Conservation (phyloP, 1,284 basidiomycete genomes). For the Afroboletus lepidellus region DNA sequence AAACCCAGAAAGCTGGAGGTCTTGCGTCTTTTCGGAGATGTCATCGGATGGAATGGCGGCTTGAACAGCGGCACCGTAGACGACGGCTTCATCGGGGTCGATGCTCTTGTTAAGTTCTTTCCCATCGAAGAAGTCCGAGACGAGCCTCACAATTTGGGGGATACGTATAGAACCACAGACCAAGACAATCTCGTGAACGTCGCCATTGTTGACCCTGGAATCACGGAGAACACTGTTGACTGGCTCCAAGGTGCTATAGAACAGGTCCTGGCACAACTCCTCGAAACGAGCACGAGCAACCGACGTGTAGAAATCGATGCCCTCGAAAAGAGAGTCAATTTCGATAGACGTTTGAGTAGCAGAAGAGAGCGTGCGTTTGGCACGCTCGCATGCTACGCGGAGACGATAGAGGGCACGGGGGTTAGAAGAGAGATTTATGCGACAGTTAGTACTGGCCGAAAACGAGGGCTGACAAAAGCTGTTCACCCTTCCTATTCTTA, state of each 20-base stretch:
- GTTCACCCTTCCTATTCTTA: constrained; percentile 92
- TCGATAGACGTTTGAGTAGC: constrained; percentile 97
- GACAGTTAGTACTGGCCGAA: constrained; percentile 20
- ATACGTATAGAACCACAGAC: constrained; percentile 99
- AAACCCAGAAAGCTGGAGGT: constrained; percentile 95
- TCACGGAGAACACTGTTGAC: constrained; percentile 98
- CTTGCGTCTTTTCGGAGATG: constrained; percentile 97
- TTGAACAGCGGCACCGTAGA: constrained; percentile 99
- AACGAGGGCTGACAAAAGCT: not conserved
- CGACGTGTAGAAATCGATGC: constrained; percentile 98
- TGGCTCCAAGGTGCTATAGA: constrained; percentile 95
- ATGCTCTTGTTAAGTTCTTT: constrained; percentile 96
- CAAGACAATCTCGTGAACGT: constrained; percentile 95
- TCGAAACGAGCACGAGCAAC: constrained; percentile 99
- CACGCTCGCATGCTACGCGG: constrained; percentile 97
- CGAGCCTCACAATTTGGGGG: constrained; percentile 95
- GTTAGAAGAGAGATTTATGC: constrained; percentile 81
- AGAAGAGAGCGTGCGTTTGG: constrained; percentile 97
- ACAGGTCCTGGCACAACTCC: constrained; percentile 96
- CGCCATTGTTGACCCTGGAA: constrained; percentile 95
- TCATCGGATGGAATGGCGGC: constrained; percentile 98
- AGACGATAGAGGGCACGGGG: constrained; percentile 96
- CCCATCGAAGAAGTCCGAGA: constrained; percentile 98
- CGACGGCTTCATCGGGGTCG: constrained; percentile 99
- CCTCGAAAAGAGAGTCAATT: constrained; percentile 97